Percentiles rank a stretch among this genome's conserved stretches.
phyloP scores from a whole-genome alignment of 768 basidiomycete genomes.

The Xerocomus potaroensis region DNA sequence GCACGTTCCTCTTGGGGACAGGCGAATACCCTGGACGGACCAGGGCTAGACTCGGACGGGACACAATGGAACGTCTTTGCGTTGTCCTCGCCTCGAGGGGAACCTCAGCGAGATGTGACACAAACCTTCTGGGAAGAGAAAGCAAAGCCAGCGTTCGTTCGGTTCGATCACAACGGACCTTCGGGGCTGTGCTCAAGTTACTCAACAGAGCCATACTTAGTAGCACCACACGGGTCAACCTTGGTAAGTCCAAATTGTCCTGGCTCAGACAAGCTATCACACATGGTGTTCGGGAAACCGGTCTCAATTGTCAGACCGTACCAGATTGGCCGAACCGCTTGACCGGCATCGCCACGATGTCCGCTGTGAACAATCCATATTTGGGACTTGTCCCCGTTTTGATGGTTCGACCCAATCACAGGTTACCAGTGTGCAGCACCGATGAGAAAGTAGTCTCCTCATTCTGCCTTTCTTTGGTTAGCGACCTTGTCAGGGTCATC shows the following conservation, averaged over 20 bases:
- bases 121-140: constrained; percentile 19
- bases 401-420: constrained; percentile 18
- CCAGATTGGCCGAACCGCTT: constrained; percentile 9
- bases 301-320: constrained; percentile 14
- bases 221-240: constrained; percentile 8
- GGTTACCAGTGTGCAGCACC: constrained; percentile 6
- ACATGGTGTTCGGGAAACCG: constrained; percentile 13
- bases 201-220: constrained; percentile 18
- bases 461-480: constrained; percentile 32
- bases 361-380: constrained; percentile 16
- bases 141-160: no score
- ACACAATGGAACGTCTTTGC: constrained; percentile 3
- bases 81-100: constrained; percentile 5
- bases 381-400: constrained; percentile 14
- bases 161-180: constrained; percentile 31
- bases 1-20: no score
- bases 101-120: constrained; percentile 6
- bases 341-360: constrained; percentile 25
- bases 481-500: constrained; percentile 25
- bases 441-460: constrained; percentile 17
- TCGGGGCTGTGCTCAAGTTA: constrained; percentile 27
- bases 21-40: no score
- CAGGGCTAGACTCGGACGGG: background rate
- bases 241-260: constrained; percentile 4
- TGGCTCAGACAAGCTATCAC: constrained; percentile 7